A percentile compares a stretch with the other conserved stretches of the same genome.
Evolutionary conservation across 441 rosid genomes (phyloP).

Genomic region (Hura crepitans): DNA sequence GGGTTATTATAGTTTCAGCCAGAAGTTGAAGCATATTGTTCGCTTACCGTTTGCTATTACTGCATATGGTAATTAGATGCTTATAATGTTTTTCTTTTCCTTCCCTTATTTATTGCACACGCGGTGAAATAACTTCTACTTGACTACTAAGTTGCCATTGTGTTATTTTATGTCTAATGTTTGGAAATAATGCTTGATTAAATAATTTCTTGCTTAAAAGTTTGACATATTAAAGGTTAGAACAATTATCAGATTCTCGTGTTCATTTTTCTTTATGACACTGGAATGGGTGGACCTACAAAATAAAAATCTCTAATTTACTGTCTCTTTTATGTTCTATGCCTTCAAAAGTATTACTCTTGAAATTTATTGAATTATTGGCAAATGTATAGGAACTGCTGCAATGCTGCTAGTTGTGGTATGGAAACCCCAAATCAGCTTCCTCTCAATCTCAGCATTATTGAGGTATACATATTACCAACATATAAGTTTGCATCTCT

Average conservation of each 20-base stretch:
- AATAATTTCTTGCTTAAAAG: neutral
- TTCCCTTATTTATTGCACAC: constrained; percentile 2
- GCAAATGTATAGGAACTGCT: constrained; percentile 62
- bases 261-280: neutral
- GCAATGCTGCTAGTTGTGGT: constrained; percentile 84
- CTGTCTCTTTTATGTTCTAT: neutral
- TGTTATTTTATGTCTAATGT: neutral
- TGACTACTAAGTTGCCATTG: neutral
- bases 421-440: constrained; percentile 59
- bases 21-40: constrained; percentile 92
- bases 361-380: constrained; percentile 13
- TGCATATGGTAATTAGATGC: constrained; percentile 60
- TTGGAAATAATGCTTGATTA: neutral
- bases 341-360: constrained; percentile 11
- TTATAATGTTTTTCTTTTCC: constrained; percentile 2
- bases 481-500: constrained; percentile 11
- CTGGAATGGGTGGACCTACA: neutral
- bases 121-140: neutral
- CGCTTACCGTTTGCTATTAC: constrained; percentile 85
- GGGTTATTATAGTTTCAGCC: constrained; percentile 98
- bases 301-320: neutral
- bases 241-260: neutral
- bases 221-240: neutral
- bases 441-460: constrained; percentile 64
- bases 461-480: constrained; percentile 47